Evolutionary conservation across 306 rosid species (phyloP).

Genomic region (Quercus cerris): DNA sequence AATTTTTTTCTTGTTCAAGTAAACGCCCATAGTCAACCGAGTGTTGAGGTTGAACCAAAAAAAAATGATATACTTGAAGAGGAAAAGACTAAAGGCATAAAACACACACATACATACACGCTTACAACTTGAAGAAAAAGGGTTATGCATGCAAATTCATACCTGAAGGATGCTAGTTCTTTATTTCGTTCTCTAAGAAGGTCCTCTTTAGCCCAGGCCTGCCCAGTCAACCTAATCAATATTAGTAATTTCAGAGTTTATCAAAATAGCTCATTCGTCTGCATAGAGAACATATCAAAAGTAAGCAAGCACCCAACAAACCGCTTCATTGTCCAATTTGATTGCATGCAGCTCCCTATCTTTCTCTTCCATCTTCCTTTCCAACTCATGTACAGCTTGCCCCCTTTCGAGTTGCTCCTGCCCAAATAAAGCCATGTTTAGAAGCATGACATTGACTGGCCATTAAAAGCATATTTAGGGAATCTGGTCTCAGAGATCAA

Average conservation of each 20-base stretch:
- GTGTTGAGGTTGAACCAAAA: not conserved
- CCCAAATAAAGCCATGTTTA: conserved; percentile 33
- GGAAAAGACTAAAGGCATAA: not conserved
- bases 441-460: conserved; percentile 11
- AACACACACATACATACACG: not conserved
- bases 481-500: conserved; percentile 9
- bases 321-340: conserved; percentile 93
- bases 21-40: not conserved
- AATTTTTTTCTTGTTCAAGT: not conserved
- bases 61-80: not conserved
- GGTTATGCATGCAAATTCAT: conserved; percentile 17
- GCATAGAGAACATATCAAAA: not conserved
- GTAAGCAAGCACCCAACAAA: conserved; percentile 34
- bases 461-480: not conserved
- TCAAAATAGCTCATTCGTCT: not conserved
- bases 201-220: conserved; percentile 99
- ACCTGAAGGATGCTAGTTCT: conserved; percentile 87
- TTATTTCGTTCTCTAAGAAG: conserved; percentile 84
- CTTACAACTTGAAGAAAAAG: not conserved
- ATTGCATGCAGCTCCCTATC: conserved; percentile 83
- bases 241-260: not conserved
- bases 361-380: conserved; percentile 83
- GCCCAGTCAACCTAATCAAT: conserved; percentile 16
- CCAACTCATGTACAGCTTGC: conserved; percentile 64
- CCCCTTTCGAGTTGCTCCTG: conserved; percentile 91